Percentiles rank a stretch among this genome's conserved stretches.
Evolutionary conservation across 768 basidiomycete genomes (phyloP).

Genomic region (Tylopilus sp.): DNA sequence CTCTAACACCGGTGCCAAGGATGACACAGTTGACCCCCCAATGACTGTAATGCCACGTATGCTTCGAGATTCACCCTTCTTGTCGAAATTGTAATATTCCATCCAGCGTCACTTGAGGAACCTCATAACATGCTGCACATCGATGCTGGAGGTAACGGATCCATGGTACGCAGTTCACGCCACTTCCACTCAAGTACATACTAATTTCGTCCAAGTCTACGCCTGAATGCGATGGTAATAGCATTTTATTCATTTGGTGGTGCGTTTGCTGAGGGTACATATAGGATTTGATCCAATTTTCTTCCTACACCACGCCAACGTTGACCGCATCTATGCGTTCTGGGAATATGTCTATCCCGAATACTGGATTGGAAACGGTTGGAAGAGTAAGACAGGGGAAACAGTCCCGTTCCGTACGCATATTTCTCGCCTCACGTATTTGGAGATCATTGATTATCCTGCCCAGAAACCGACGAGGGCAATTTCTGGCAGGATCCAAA

Average conservation of each 20-base stretch:
- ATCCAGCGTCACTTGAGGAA: conserved; percentile 17
- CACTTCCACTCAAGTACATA: background rate
- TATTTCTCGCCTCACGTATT: background rate
- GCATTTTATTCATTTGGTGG: background rate
- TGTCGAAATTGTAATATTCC: background rate
- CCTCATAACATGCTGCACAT: conserved; percentile 20
- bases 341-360: conserved; percentile 19
- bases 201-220: conserved; percentile 5
- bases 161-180: conserved; percentile 11
- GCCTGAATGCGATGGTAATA: conserved; percentile 16
- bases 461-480: background rate
- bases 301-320: conserved; percentile 15
- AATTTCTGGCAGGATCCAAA: background rate
- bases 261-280: background rate
- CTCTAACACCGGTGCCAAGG: background rate
- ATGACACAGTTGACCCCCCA: background rate
- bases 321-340: conserved; percentile 17
- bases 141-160: conserved; percentile 14
- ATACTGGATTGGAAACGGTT: conserved; percentile 14
- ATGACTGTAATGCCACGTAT: background rate
- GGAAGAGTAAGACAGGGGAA: conserved; percentile 5
- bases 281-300: conserved; percentile 17
- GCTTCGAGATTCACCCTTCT: background rate
- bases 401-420: conserved; percentile 6
- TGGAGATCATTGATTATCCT: background rate